Evolutionary conservation across 140 eudicot species (phyloP).

Genomic region (Stevia rebaudiana): DNA sequence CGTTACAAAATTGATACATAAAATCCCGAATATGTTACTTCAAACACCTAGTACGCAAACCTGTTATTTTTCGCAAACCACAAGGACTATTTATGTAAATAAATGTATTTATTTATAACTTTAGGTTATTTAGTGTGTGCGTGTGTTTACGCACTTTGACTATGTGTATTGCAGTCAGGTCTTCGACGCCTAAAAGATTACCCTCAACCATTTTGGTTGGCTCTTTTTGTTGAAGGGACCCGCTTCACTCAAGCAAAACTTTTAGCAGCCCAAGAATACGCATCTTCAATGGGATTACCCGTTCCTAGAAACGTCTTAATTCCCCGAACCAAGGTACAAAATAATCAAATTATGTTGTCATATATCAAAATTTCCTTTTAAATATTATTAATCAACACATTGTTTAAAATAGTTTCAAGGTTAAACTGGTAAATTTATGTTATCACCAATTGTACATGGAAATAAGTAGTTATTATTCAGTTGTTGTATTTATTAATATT

Average conservation of each 20-base stretch:
- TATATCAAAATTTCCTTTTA: not conserved
- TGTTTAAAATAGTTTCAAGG: not conserved
- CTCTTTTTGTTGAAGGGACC: slow-evolving; percentile 98
- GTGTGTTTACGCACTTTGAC: slow-evolving; percentile 9
- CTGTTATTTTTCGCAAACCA: no score
- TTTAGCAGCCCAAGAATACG: slow-evolving; percentile 94
- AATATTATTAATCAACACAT: not conserved
- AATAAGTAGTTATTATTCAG: slow-evolving; percentile 1
- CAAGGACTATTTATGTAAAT: no score
- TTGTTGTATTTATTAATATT: slow-evolving; percentile 7
- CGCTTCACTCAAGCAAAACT: slow-evolving; percentile 94
- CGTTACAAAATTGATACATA: no score
- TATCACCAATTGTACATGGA: slow-evolving; percentile 2
- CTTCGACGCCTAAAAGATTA: slow-evolving; percentile 71
- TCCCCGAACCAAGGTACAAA: slow-evolving; percentile 88
- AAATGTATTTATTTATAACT: no score
- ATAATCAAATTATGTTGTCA: not conserved
- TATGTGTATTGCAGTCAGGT: slow-evolving; percentile 48
- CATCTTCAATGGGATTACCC: slow-evolving; percentile 74
- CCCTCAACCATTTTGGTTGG: slow-evolving; percentile 94
- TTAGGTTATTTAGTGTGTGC: not conserved
- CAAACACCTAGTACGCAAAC: no score
- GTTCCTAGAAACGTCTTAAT: slow-evolving; percentile 87
- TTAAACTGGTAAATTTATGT: not conserved
- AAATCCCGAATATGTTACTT: no score